Percentiles rank a stretch among this genome's conserved stretches.
Conservation (phyloP, 2,329 filamentous ascomycete genomes). For the Neurospora sp. region DNA sequence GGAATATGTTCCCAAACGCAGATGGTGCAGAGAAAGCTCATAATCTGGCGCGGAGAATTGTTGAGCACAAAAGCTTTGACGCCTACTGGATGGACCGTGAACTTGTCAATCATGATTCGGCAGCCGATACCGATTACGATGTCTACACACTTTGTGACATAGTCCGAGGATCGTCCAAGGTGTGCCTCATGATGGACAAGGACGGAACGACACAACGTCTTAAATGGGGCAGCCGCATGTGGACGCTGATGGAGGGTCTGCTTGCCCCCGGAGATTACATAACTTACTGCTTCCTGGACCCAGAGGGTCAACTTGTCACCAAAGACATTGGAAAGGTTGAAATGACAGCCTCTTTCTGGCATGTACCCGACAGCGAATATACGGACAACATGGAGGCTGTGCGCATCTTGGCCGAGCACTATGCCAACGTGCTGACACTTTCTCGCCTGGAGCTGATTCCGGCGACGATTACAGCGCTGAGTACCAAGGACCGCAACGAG, state of each 20-base stretch:
- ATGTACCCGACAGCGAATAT: neutral
- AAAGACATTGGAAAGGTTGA: neutral
- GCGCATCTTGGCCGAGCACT: conserved; percentile 27
- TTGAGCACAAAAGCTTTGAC: neutral
- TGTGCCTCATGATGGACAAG: neutral
- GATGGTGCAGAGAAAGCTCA: neutral
- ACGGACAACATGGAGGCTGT: neutral
- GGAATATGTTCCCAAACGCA: neutral
- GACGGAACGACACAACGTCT: neutral
- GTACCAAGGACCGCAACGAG: conserved; percentile 17
- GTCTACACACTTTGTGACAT: neutral
- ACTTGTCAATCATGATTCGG: neutral
- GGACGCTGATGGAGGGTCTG: conserved; percentile 23
- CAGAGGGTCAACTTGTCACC: neutral
- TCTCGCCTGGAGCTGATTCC: conserved; percentile 25
- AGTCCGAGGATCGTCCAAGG: neutral
- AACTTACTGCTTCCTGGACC: conserved; percentile 13
- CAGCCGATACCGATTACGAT: neutral
- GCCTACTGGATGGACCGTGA: neutral
- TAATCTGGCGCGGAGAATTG: neutral
- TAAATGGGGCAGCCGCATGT: conserved; percentile 21
- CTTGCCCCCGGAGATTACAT: conserved; percentile 15
- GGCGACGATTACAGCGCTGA: conserved; percentile 23
- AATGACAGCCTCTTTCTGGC: neutral
- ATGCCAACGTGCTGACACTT: conserved; percentile 22